Percentiles rank a stretch among this genome's conserved stretches.
These are phyloP conservation scores for Neonothopanus nambi DNA, from an alignment of 1,284 basidiomycete species.

Conservation along the genomic window DNA sequence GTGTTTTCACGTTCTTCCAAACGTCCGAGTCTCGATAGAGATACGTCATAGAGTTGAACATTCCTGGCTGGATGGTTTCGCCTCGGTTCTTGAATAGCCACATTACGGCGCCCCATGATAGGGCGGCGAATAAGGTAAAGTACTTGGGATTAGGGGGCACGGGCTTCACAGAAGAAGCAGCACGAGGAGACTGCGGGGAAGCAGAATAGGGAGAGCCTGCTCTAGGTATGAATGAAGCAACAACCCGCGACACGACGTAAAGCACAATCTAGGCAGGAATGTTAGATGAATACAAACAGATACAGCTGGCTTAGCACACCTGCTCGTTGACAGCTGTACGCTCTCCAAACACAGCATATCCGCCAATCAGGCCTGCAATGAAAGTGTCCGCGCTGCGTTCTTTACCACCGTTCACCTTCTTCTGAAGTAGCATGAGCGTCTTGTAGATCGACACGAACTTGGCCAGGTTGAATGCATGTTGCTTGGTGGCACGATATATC, in stretches of 20 bases:
- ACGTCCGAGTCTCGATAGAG: constrained; percentile 79
- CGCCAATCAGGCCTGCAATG: constrained; percentile 89
- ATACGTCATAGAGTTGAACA: constrained; percentile 67
- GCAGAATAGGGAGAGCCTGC: constrained; percentile 44
- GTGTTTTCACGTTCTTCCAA: constrained; percentile 70
- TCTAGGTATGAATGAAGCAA: constrained; percentile 87
- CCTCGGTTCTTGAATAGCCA: constrained; percentile 70
- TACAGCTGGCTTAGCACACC: constrained; percentile 46
- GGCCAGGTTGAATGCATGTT: constrained; percentile 87
- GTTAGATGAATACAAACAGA: constrained; percentile 8
- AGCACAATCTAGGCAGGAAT: constrained; percentile 78
- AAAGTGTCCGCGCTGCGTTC: constrained; percentile 84
- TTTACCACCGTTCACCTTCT: constrained; percentile 80
- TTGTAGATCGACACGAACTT: constrained; percentile 97
- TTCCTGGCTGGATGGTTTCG: constrained; percentile 73
- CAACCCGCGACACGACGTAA: constrained; percentile 88
- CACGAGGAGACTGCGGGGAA: constrained; percentile 29
- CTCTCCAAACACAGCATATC: constrained; percentile 93
- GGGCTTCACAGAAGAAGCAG: constrained; percentile 15
- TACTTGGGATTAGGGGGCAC: constrained; percentile 28
- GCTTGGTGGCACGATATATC: constrained; percentile 87
- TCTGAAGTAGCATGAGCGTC: constrained; percentile 78
- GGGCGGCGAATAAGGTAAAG: constrained; percentile 70
- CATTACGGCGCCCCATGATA: constrained; percentile 79
- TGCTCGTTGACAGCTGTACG: constrained; percentile 98